These are phyloP conservation scores for Gaultheria prostrata DNA, from an alignment of 148 eudicot species.

Conservation along the genomic window DNA sequence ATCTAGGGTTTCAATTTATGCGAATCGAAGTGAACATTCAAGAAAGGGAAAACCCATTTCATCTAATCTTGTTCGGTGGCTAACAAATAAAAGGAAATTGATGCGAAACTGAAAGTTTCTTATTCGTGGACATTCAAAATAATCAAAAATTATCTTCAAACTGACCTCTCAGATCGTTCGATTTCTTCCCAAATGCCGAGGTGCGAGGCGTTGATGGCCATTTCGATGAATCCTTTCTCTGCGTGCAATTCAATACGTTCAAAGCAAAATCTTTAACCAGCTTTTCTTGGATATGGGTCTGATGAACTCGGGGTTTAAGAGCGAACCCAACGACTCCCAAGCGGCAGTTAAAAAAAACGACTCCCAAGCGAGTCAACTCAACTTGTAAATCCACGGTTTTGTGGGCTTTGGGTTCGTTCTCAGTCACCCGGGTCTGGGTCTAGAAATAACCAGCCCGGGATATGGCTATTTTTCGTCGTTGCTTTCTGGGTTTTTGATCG, in stretches of 20 bases:
- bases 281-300: too few species aligned
- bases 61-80: background rate
- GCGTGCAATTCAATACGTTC: background rate
- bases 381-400: too few species aligned
- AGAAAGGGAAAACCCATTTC: background rate
- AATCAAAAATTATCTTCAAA: background rate
- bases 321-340: too few species aligned
- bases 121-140: background rate
- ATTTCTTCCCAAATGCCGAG: conserved; percentile 9
- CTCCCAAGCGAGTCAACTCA: too few species aligned
- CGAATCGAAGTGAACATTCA: background rate
- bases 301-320: too few species aligned
- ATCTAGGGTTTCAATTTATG: background rate
- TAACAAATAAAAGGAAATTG: background rate
- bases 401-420: too few species aligned
- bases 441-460: too few species aligned
- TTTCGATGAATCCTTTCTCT: background rate
- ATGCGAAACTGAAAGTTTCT: background rate
- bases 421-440: too few species aligned
- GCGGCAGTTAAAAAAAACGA: too few species aligned
- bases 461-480: too few species aligned
- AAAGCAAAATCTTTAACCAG: background rate
- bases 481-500: too few species aligned
- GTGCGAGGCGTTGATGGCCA: background rate
- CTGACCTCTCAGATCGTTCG: conserved; percentile 11